A percentile compares a stretch with the other conserved stretches of the same genome.
Conservation (phyloP, 2,329 filamentous ascomycete genomes). For the Calcarisporium arbuscula region DNA sequence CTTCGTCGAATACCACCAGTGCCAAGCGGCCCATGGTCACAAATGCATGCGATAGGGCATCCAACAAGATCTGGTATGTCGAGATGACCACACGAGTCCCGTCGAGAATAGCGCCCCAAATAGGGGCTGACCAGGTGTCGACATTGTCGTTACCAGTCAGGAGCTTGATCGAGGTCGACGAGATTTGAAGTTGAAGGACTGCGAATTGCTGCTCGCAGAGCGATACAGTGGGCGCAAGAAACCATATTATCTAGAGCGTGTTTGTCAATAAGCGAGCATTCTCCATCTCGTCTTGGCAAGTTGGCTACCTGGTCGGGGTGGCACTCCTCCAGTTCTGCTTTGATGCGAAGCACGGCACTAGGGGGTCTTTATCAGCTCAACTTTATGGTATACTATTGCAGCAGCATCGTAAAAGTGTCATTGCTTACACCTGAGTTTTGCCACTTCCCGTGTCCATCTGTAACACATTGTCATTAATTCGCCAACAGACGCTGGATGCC, state of each 20-base stretch:
- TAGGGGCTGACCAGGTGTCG: conserved; percentile 62
- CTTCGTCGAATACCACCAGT: conserved; percentile 79
- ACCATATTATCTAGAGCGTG: conserved; percentile 69
- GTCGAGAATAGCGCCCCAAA: conserved; percentile 62
- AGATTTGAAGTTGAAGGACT: conserved; percentile 54
- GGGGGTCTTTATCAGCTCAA: conserved; percentile 16
- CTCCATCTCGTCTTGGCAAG: too few relatives aligned
- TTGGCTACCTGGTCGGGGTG: conserved; percentile 44
- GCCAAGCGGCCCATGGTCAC: conserved; percentile 57
- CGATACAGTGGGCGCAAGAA: conserved; percentile 62
- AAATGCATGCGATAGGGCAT: conserved; percentile 71
- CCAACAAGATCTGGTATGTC: conserved; percentile 67
- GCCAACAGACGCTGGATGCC: background rate
- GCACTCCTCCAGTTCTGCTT: conserved; percentile 53
- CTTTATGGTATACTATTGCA: too few relatives aligned
- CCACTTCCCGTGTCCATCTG: conserved; percentile 78
- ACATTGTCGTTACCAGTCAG: conserved; percentile 64
- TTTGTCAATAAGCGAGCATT: too few relatives aligned
- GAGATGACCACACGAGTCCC: conserved; percentile 69
- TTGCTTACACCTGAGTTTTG: conserved; percentile 67
- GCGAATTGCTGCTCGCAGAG: conserved; percentile 61
- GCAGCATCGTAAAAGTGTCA: too few relatives aligned
- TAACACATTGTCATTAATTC: conserved; percentile 1
- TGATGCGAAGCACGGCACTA: conserved; percentile 63
- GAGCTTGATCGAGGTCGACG: conserved; percentile 51